phyloP scores from a whole-genome alignment of 176 grass and related monocot genomes.

The Musa itinerans region DNA sequence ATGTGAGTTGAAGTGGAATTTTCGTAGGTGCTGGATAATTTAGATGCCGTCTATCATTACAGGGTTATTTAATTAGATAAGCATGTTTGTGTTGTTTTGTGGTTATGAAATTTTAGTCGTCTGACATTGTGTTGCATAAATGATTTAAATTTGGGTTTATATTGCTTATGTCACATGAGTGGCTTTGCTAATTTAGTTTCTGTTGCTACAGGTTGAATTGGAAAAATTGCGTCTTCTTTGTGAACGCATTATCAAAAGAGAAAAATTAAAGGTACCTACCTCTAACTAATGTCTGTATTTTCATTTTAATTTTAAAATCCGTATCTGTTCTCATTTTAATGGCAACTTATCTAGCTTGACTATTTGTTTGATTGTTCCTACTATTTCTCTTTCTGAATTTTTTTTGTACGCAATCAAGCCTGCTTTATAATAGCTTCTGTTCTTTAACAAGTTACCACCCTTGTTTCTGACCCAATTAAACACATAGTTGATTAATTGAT shows the following conservation, averaged over 20 bases:
- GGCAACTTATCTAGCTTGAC: background rate
- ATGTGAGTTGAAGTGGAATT: too few species aligned
- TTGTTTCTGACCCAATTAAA: too few species aligned
- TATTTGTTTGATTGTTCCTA: too few species aligned
- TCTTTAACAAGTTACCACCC: too few species aligned
- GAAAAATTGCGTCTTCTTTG: constrained; percentile 95
- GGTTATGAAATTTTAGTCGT: background rate
- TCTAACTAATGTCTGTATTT: background rate
- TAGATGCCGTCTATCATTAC: background rate
- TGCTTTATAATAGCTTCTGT: too few species aligned
- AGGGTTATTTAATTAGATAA: background rate
- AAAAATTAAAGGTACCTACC: constrained; percentile 74
- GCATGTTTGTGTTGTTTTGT: background rate
- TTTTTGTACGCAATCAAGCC: background rate
- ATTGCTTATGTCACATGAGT: background rate
- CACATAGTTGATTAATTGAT: too few species aligned
- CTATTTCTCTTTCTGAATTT: background rate
- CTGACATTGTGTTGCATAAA: background rate
- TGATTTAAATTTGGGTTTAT: background rate
- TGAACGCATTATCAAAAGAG: constrained; percentile 95
- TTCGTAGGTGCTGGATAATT: too few species aligned
- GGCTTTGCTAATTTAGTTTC: constrained; percentile 5
- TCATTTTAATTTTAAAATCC: background rate
- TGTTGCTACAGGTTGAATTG: constrained; percentile 62
- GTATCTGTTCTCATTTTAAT: background rate